Conservation (phyloP, 2,329 filamentous ascomycete genomes). For the Venturiaceae sp. region DNA sequence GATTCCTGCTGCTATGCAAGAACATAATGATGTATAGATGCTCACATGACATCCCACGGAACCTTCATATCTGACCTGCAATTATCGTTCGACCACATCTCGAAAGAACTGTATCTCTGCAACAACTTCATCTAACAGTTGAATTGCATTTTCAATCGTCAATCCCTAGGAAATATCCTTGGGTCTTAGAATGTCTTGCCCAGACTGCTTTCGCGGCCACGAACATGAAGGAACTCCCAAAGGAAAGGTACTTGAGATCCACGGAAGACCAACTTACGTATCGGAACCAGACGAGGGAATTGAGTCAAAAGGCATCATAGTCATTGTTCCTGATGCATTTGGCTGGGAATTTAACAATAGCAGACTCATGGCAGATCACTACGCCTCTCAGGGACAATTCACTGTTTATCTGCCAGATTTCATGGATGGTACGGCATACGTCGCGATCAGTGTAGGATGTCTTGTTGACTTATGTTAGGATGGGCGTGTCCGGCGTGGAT, state of each 20-base stretch:
- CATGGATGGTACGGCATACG: conserved; percentile 34
- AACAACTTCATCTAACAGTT: too few relatives aligned
- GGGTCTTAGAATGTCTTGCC: too few relatives aligned
- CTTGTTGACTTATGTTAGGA: neutral
- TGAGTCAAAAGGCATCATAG: conserved; percentile 36
- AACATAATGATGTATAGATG: too few relatives aligned
- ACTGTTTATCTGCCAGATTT: conserved; percentile 48
- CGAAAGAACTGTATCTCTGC: too few relatives aligned
- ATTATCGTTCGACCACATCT: too few relatives aligned
- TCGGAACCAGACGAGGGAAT: conserved; percentile 25
- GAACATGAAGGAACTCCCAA: conserved; percentile 35
- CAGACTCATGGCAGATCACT: conserved; percentile 42
- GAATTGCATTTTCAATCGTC: too few relatives aligned
- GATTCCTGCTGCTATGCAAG: too few relatives aligned
- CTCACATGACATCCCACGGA: too few relatives aligned
- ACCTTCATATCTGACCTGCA: too few relatives aligned
- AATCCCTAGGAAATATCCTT: too few relatives aligned
- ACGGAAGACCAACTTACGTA: conserved; percentile 15
- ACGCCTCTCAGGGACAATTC: conserved; percentile 41
- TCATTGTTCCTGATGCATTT: conserved; percentile 47
- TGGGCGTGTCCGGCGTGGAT: neutral
- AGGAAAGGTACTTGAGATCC: conserved; percentile 19
- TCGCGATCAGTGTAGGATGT: neutral
- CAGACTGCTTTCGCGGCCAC: conserved; percentile 36
- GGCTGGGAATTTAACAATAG: conserved; percentile 47